These are phyloP conservation scores for Mycena polygramma DNA, from an alignment of 768 basidiomycete species.

Conservation along the genomic window DNA sequence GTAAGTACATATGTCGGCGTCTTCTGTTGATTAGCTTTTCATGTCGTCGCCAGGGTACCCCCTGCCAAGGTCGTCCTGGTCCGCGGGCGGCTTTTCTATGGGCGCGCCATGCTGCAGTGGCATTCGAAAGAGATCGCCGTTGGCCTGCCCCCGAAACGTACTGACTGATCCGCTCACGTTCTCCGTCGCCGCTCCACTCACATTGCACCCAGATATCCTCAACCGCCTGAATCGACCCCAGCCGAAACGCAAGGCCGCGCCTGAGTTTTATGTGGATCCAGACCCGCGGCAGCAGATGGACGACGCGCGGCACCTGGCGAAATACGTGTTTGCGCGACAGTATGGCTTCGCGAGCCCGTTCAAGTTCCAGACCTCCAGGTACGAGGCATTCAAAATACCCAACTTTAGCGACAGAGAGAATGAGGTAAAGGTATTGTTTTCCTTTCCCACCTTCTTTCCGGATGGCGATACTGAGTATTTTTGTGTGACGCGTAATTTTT, in stretches of 20 bases:
- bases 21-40: neutral
- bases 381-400: slow-evolving; percentile 52
- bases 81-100: slow-evolving; percentile 77
- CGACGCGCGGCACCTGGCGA: slow-evolving; percentile 74
- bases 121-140: slow-evolving; percentile 64
- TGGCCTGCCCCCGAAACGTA: slow-evolving; percentile 80
- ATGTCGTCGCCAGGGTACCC: slow-evolving; percentile 13
- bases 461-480: neutral
- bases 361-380: slow-evolving; percentile 39
- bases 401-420: slow-evolving; percentile 73
- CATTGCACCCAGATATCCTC: slow-evolving; percentile 62
- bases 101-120: slow-evolving; percentile 67
- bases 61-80: slow-evolving; percentile 57
- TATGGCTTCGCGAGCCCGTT: slow-evolving; percentile 79
- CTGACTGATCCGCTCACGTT: slow-evolving; percentile 45
- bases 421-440: slow-evolving; percentile 72
- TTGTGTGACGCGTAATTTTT: neutral
- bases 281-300: slow-evolving; percentile 62
- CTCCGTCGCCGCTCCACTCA: slow-evolving; percentile 3
- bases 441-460: neutral
- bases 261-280: slow-evolving; percentile 54
- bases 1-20: slow-evolving; percentile 7
- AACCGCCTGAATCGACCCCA: slow-evolving; percentile 65
- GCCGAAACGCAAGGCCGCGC: slow-evolving; percentile 44
- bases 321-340: slow-evolving; percentile 89